phyloP scores from a whole-genome alignment of 768 basidiomycete genomes.

The Xerocomellus chrysenteron region DNA sequence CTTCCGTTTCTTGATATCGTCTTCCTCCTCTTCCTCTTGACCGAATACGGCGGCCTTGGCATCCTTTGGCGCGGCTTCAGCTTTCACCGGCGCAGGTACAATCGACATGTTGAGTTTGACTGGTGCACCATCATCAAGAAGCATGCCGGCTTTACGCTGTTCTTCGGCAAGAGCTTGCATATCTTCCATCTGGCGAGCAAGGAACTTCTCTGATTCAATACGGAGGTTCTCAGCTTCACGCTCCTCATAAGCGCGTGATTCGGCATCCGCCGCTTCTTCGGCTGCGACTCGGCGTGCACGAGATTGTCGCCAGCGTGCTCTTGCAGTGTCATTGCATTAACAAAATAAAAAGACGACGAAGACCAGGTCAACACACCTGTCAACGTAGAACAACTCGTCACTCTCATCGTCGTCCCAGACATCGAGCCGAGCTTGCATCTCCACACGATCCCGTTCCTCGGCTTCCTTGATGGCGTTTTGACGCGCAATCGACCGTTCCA shows the following conservation, averaged over 20 bases:
- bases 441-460: constrained; percentile 75
- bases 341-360: not conserved
- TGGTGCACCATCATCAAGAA: constrained; percentile 89
- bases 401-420: constrained; percentile 94
- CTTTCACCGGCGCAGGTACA: constrained; percentile 45
- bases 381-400: constrained; percentile 89
- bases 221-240: constrained; percentile 86
- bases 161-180: constrained; percentile 90
- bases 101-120: constrained; percentile 82
- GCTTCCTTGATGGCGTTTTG: constrained; percentile 71
- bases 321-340: constrained; percentile 23
- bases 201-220: constrained; percentile 89
- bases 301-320: constrained; percentile 82
- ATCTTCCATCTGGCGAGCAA: constrained; percentile 93
- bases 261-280: constrained; percentile 83
- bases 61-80: constrained; percentile 45
- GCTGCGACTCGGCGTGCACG: constrained; percentile 67
- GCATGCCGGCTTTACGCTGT: constrained; percentile 85
- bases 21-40: constrained; percentile 87
- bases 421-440: constrained; percentile 79
- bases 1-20: constrained; percentile 72
- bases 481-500: constrained; percentile 74
- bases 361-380: constrained; percentile 57
- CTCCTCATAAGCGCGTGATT: constrained; percentile 79
- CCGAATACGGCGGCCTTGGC: constrained; percentile 67